A percentile compares a stretch with the other conserved stretches of the same genome.
These are phyloP conservation scores for Coemansia pectinata DNA, from an alignment of 192 early-diverging fungal species.

Conservation along the genomic window DNA sequence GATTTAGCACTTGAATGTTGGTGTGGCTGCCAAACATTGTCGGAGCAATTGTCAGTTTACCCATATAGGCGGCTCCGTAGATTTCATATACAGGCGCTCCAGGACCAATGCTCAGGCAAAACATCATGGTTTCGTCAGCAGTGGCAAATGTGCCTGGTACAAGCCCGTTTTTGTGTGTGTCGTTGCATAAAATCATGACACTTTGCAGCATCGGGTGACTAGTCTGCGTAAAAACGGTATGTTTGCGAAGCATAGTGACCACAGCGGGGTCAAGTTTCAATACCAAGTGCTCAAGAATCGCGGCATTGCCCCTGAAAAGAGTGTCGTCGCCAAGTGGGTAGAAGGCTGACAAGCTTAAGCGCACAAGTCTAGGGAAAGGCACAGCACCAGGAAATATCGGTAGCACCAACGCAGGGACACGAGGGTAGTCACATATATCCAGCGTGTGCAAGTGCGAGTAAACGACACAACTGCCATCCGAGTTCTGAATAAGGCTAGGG, in stretches of 20 bases:
- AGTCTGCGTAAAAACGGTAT: background rate
- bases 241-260: background rate
- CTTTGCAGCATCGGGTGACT: background rate
- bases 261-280: background rate
- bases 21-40: background rate
- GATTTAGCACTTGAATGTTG: background rate
- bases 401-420: no score
- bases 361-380: background rate
- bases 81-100: background rate
- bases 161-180: background rate
- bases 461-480: background rate
- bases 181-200: background rate
- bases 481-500: background rate
- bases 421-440: background rate
- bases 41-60: background rate
- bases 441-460: constrained; percentile 8
- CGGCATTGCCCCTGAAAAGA: constrained; percentile 7
- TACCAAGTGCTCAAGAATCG: background rate
- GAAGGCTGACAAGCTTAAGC: background rate
- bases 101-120: background rate
- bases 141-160: background rate
- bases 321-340: constrained; percentile 14
- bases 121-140: background rate
- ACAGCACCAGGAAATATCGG: background rate
- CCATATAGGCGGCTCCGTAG: background rate